Evolutionary conservation across 345 rosid species (phyloP).

Genomic region (Citrus medica): DNA sequence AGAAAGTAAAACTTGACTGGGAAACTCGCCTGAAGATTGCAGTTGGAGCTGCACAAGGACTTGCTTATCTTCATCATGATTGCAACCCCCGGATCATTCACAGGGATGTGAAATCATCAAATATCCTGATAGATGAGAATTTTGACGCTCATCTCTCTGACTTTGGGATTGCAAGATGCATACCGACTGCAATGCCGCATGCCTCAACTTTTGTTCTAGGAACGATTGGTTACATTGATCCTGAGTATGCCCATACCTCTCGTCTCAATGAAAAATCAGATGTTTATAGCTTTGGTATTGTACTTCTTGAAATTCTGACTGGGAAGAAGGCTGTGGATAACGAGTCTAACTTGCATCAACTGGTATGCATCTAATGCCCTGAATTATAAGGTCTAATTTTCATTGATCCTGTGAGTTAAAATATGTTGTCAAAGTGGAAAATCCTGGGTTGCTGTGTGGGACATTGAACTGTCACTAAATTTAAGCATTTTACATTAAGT

Average conservation of each 20-base stretch:
- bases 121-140: constrained; percentile 80
- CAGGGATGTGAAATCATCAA: constrained; percentile 91
- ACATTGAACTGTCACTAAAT: neutral
- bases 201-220: constrained; percentile 86
- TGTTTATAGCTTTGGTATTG: constrained; percentile 93
- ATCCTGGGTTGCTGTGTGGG: neutral
- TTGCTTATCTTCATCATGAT: constrained; percentile 95
- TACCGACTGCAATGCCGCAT: constrained; percentile 69
- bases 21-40: constrained; percentile 82
- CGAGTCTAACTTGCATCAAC: constrained; percentile 86
- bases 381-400: neutral
- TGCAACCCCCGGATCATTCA: constrained; percentile 89
- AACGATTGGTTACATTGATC: constrained; percentile 95
- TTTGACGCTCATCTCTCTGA: constrained; percentile 87
- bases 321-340: constrained; percentile 96
- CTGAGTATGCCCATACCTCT: constrained; percentile 91
- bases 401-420: neutral
- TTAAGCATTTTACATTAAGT: neutral
- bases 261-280: constrained; percentile 87
- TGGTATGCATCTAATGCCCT: constrained; percentile 42
- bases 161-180: constrained; percentile 87
- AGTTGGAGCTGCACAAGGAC: constrained; percentile 95
- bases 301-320: constrained; percentile 87
- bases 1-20: constrained; percentile 94
- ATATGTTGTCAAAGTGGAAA: neutral